Evolutionary conservation across 495 filamentous ascomycete species (phyloP), one percentile per base, ranked within the genome.

Genomic region (Hyaloscypha bicolor): DNA sequence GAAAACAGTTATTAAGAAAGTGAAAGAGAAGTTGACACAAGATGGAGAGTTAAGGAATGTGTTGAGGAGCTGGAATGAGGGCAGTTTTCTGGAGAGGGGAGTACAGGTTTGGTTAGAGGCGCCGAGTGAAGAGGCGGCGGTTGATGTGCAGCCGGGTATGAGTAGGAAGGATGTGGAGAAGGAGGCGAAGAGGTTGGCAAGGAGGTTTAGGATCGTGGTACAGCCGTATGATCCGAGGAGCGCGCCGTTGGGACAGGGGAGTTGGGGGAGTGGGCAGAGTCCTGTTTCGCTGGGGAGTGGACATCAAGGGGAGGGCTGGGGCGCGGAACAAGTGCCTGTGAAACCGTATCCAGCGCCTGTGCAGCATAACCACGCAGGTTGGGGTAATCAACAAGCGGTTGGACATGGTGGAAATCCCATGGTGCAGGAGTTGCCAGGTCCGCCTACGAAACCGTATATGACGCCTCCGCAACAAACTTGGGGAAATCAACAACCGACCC

Each of bases 81-180:
- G 39, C 14, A 33, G 14, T 0, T 72, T 69, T 29, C 22, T 4
- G 21, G 45, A 58, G 19, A 70, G 52, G 45, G 71, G 71, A 1
- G 62, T 70, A 42, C 71, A 72, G 21, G 57, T 62, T 31, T 72
- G 71, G 71, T 22, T 72, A 6, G 67, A 70, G n/a, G 45, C 63
- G 19, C 71, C 71, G 14, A 37, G 9, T 42, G 42, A 61, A 8
- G 59, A 63, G 16, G 32, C 35, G 3, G 0, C n/a, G 16, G 52
- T 65, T 21, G 56, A 61, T 14, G 16, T 62, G 6, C 3, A 35
- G 55, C 55, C 61, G 19, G 65, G 62, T 3, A 45, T 30, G 60
- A 63, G 32, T 12, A 14, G 55, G 14, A 67, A 37, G 32, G 52
- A 68, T n/a, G 16, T 55, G 30, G 45, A 68, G 9, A 67, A 53